Base-by-base conservation (phyloP, 345 rosid species). In the Eucalyptus paniculata region DNA sequence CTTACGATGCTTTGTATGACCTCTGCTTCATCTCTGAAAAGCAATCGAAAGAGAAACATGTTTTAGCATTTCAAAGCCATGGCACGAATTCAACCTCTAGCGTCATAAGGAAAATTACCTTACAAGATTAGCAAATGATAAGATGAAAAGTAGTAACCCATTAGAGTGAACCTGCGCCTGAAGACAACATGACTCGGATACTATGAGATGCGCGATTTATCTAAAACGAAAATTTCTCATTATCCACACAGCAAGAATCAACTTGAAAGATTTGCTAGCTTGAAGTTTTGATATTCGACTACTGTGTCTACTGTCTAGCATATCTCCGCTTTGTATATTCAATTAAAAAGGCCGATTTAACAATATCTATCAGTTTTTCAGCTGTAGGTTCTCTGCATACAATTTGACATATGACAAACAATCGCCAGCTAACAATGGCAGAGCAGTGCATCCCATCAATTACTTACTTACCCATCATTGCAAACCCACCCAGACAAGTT, bases 1-100 rank as follows among this genome's bases (percentile, higher is more conserved):
- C 5, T 9, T 0, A 56, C 3, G 14, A 56, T 24, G 13, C 3
- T 0, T 56, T 2, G 30, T 9, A 56, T 23, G 30, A 56, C 1
- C 62, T 56, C 6, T 5, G 62, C 30, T 24, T 56, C 62, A 10
- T 56, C 30, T 56, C 30, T 56, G 14, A 56, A 2, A 2, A 24
- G 30, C 3, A 56, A 12, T 24, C 13, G 14, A 56, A 56, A 56
- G 30, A 56, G 6, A 56, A 56, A 24, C 13, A 24, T 10, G 62
- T 56, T 23, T 56, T 24, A 56, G 14, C 62, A 56, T 56, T 56
- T 56, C 62, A 56, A 56, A 24, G 62, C 62, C 62, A 56, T 4
- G 62, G 62, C 6, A 24, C 1, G 30, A 24, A 24, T 56, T 23
- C 6, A 56, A 56, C 62, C 30, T 56, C 62, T 4, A 24, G 0